These are phyloP conservation scores for Leishmania major DNA, from an alignment of 208 protist genomes.

Conservation along the genomic window DNA sequence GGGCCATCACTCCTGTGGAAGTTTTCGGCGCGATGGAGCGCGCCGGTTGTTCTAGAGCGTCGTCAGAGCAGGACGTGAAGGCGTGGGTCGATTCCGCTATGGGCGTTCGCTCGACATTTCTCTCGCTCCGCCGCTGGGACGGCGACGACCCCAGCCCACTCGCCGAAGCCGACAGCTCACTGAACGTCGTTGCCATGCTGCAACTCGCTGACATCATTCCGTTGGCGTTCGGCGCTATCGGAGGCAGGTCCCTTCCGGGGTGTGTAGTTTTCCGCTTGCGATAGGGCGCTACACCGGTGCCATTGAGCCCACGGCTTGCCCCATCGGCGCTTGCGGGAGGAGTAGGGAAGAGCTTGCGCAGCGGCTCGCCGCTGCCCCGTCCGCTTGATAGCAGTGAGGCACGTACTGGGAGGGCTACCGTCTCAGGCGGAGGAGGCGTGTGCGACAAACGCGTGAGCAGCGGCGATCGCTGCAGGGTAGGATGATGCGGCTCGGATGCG, in stretches of 20 bases:
- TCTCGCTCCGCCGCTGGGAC: background rate
- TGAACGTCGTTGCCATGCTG: background rate
- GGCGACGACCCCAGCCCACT: background rate
- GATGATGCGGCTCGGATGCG: slow-evolving; percentile 7
- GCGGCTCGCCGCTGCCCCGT: background rate
- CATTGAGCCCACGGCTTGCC: background rate
- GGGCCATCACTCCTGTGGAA: background rate
- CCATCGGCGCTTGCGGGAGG: slow-evolving; percentile 32
- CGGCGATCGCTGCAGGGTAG: background rate
- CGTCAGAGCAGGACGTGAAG: background rate
- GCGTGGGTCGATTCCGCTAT: background rate
- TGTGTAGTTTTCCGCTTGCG: slow-evolving; percentile 29
- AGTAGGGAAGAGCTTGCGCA: slow-evolving; percentile 36
- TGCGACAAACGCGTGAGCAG: background rate
- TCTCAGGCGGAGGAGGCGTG: slow-evolving; percentile 7
- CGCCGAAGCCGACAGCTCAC: background rate
- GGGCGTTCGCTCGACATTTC: background rate
- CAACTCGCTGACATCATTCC: slow-evolving; percentile 17
- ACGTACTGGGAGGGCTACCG: background rate
- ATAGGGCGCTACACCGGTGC: slow-evolving; percentile 6
- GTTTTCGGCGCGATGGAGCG: background rate
- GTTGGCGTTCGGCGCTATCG: slow-evolving; percentile 17
- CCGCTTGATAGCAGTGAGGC: background rate
- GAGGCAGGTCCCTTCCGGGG: slow-evolving; percentile 25
- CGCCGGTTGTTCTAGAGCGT: background rate